Evolutionary conservation across 495 filamentous ascomycete species (phyloP).

Genomic region (Stereocaulon alpinum): DNA sequence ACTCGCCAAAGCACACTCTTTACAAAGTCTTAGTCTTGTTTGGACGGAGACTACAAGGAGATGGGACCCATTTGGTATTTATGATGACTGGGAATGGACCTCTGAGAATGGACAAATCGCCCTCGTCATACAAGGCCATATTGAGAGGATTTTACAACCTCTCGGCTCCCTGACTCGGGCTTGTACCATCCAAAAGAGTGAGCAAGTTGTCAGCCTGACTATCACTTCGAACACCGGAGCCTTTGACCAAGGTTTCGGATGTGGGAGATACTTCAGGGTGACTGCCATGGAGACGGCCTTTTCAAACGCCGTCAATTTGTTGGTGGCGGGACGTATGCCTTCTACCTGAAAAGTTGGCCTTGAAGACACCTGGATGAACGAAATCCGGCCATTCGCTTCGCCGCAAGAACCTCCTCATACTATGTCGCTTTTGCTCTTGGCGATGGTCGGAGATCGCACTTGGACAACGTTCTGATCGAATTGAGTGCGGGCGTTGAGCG

Average conservation of each 20-base stretch:
- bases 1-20: background rate
- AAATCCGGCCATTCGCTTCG: too few relatives aligned
- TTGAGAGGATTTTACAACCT: background rate
- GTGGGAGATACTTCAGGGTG: background rate
- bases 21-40: background rate
- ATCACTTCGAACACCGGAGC: too few relatives aligned
- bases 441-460: too few relatives aligned
- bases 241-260: too few relatives aligned
- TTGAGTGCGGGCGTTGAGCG: too few relatives aligned
- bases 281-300: background rate
- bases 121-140: background rate
- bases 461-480: too few relatives aligned
- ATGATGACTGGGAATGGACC: background rate
- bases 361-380: background rate
- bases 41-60: slow-evolving; percentile 4
- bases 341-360: background rate
- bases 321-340: background rate
- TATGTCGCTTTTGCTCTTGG: too few relatives aligned
- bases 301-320: background rate
- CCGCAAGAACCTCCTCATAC: background rate
- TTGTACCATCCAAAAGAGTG: background rate
- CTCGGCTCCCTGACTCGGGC: background rate
- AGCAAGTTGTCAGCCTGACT: background rate
- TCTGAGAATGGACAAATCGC: background rate
- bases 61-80: too few relatives aligned